Conservation (phyloP, 2,329 filamentous ascomycete species). For the Zasmidium angulare region DNA sequence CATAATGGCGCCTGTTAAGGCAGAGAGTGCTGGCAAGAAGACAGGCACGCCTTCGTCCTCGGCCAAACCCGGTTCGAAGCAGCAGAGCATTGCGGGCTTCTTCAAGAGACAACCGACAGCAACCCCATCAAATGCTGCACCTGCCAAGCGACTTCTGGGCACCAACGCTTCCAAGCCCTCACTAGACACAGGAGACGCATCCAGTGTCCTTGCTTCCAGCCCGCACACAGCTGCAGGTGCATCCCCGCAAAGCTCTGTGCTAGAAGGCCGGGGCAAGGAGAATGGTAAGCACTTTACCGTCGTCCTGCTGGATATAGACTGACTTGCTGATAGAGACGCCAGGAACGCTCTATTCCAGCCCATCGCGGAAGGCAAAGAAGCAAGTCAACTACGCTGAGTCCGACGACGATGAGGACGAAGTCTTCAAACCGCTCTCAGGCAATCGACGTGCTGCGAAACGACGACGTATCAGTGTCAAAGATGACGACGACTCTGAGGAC, state of each 20-base stretch:
- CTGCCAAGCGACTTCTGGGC: slow-evolving; percentile 34
- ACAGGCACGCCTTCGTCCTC: slow-evolving; percentile 35
- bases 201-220: slow-evolving; percentile 20
- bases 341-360: slow-evolving; percentile 62
- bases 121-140: slow-evolving; percentile 47
- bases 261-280: slow-evolving; percentile 52
- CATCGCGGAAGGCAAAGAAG: slow-evolving; percentile 71
- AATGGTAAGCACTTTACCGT: slow-evolving; percentile 42
- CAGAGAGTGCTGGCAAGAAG: slow-evolving; percentile 40
- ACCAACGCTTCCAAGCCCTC: slow-evolving; percentile 22
- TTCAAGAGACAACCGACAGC: slow-evolving; percentile 60
- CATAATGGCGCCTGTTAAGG: slow-evolving; percentile 14
- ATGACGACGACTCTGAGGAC: slow-evolving; percentile 65
- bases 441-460: slow-evolving; percentile 54
- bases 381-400: slow-evolving; percentile 81
- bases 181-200: slow-evolving; percentile 33
- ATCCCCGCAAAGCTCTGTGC: slow-evolving; percentile 54
- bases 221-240: slow-evolving; percentile 22
- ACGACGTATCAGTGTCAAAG: slow-evolving; percentile 62
- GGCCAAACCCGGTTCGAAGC: slow-evolving; percentile 56
- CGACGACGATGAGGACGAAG: slow-evolving; percentile 68
- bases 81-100: slow-evolving; percentile 75
- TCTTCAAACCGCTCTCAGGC: slow-evolving; percentile 59
- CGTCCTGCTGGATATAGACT: slow-evolving; percentile 40
- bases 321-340: slow-evolving; percentile 44